Evolutionary conservation across 2,329 filamentous ascomycete genomes (phyloP).

Genomic region (Pochonia chlamydosporia): DNA sequence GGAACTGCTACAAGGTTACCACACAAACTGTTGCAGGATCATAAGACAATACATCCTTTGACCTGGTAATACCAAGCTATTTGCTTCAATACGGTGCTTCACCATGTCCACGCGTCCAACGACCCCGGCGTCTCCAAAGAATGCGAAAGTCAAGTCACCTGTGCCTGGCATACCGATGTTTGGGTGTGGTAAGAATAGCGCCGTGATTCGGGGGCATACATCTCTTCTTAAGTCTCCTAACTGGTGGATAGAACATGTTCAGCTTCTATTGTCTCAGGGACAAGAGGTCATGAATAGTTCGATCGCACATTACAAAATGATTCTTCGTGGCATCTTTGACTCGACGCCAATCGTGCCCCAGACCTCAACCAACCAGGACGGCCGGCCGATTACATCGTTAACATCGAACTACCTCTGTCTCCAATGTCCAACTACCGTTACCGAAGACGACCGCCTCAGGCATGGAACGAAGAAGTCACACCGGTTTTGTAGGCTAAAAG

Average conservation of each 20-base stretch:
- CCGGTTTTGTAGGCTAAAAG: conserved; percentile 58
- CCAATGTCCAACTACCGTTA: conserved; percentile 65
- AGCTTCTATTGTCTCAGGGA: conserved; percentile 56
- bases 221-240: background rate
- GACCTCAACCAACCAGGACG: conserved; percentile 55
- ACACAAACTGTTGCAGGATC: too few relatives aligned
- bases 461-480: conserved; percentile 67
- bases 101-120: conserved; percentile 41
- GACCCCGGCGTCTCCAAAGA: conserved; percentile 50
- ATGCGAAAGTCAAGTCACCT: conserved; percentile 54
- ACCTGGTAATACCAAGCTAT: too few relatives aligned
- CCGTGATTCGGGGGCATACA: too few relatives aligned
- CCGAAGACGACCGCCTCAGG: conserved; percentile 57
- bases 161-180: conserved; percentile 54
- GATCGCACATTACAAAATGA: conserved; percentile 65
- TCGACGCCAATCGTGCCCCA: conserved; percentile 58
- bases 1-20: too few relatives aligned
- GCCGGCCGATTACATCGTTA: conserved; percentile 52
- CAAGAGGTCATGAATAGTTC: conserved; percentile 63
- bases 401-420: conserved; percentile 67
- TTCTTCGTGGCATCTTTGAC: conserved; percentile 66
- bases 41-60: too few relatives aligned
- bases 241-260: conserved; percentile 59
- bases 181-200: conserved; percentile 52
- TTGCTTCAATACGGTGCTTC: background rate